Evolutionary conservation across 208 protist species (phyloP).

Genomic region (Acanthamoeba royreba): DNA sequence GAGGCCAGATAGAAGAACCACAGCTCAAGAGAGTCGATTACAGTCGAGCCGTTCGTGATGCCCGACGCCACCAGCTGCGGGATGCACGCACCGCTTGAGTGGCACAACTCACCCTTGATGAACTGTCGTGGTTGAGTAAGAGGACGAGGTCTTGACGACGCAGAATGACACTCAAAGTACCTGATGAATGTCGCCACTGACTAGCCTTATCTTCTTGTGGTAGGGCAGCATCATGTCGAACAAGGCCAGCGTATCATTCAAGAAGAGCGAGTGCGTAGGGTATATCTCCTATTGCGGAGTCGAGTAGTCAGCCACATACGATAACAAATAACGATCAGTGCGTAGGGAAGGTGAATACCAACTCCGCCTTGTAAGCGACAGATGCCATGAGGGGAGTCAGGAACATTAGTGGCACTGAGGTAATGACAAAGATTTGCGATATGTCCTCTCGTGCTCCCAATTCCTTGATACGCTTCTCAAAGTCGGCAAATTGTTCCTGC

Average conservation of each 20-base stretch:
- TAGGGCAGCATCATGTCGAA: conserved; percentile 35
- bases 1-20: conserved; percentile 12
- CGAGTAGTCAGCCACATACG: not conserved
- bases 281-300: not conserved
- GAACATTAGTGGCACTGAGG: conserved; percentile 12
- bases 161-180: not conserved
- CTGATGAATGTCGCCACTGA: conserved; percentile 36
- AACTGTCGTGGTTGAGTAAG: not conserved
- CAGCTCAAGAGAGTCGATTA: conserved; percentile 7
- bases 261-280: not conserved
- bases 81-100: not conserved
- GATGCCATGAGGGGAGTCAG: not conserved
- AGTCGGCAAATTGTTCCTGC: not conserved
- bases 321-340: not conserved
- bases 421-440: not conserved
- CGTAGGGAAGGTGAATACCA: not conserved
- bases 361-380: not conserved
- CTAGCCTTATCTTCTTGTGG: not conserved
- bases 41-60: conserved; percentile 3
- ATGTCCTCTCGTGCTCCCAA: not conserved
- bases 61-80: conserved; percentile 7
- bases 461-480: not conserved
- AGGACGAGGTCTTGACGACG: not conserved
- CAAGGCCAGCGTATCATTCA: not conserved
- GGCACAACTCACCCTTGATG: not conserved